A percentile compares a stretch with the other conserved stretches of the same genome.
Conservation (phyloP, 495 filamentous ascomycete species). For the Hypoxylon trugodes region DNA sequence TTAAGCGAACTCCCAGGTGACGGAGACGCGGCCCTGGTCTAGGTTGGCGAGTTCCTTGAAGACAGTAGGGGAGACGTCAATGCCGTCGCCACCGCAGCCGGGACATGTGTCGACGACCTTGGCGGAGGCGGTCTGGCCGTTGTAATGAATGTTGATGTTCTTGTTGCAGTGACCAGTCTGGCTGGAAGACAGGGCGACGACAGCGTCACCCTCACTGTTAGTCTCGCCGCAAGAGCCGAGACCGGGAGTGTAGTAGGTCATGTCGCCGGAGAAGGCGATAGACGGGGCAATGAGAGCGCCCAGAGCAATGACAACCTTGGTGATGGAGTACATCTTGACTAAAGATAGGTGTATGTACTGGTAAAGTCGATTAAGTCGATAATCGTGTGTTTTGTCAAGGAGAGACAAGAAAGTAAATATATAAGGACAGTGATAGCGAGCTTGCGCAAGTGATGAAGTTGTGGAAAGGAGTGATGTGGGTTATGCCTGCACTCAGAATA, state of each 20-base stretch:
- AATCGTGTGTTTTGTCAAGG: background rate
- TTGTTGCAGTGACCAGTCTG: slow-evolving; percentile 66
- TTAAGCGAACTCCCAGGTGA: slow-evolving; percentile 49
- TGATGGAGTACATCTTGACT: slow-evolving; percentile 23
- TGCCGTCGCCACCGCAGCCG: slow-evolving; percentile 60
- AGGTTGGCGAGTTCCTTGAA: slow-evolving; percentile 52
- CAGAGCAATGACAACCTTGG: slow-evolving; percentile 28
- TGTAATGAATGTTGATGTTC: slow-evolving; percentile 63
- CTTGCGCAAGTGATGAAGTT: background rate
- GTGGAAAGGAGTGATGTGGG: background rate
- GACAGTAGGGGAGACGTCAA: slow-evolving; percentile 58
- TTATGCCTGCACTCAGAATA: background rate
- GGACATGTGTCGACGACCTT: slow-evolving; percentile 78
- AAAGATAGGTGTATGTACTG: background rate
- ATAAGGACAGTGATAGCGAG: background rate
- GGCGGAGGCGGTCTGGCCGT: slow-evolving; percentile 64
- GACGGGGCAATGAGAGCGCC: slow-evolving; percentile 15
- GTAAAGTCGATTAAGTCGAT: background rate
- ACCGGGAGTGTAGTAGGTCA: slow-evolving; percentile 56
- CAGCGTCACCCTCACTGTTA: slow-evolving; percentile 47
- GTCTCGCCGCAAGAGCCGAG: slow-evolving; percentile 55
- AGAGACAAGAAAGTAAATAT: too few relatives aligned
- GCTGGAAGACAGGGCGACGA: slow-evolving; percentile 53
- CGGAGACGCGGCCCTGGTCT: slow-evolving; percentile 42
- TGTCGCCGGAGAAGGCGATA: slow-evolving; percentile 47